Percentiles rank a stretch among this genome's conserved stretches.
Evolutionary conservation across 2,329 filamentous ascomycete genomes (phyloP).

Genomic region (Mycosphaerella sp.): DNA sequence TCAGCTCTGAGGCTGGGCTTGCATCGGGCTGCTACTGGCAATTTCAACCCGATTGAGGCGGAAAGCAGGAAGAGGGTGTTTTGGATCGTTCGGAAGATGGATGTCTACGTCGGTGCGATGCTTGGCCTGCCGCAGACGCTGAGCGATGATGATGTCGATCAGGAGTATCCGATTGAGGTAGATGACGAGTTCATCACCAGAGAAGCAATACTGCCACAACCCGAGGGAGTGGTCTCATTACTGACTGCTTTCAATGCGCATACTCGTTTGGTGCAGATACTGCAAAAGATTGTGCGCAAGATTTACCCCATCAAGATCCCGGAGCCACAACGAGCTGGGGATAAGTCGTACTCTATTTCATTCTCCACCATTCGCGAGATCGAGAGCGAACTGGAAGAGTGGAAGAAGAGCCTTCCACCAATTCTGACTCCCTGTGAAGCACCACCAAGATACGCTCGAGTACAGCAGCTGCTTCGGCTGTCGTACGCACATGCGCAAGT

Average conservation of each 20-base stretch:
- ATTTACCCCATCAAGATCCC: conserved; percentile 57
- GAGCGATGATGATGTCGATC: conserved; percentile 57
- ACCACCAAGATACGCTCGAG: conserved; percentile 59
- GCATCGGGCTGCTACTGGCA: conserved; percentile 44
- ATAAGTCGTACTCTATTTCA: conserved; percentile 56
- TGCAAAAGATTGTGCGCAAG: conserved; percentile 57
- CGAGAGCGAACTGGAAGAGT: conserved; percentile 56
- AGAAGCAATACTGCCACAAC: conserved; percentile 48
- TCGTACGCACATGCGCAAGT: conserved; percentile 79
- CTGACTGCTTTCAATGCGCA: conserved; percentile 57
- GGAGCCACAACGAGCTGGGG: conserved; percentile 36
- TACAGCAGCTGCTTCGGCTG: conserved; percentile 70
- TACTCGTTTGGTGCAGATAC: conserved; percentile 50
- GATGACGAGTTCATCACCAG: conserved; percentile 56
- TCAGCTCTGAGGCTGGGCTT: conserved; percentile 48
- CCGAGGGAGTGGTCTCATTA: conserved; percentile 50
- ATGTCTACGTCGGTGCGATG: conserved; percentile 49
- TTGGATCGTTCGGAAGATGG: conserved; percentile 48
- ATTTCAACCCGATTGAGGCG: conserved; percentile 45
- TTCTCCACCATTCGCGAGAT: conserved; percentile 60
- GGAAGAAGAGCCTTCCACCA: conserved; percentile 63
- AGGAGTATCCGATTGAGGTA: conserved; percentile 83
- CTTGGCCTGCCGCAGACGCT: conserved; percentile 46
- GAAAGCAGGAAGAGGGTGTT: conserved; percentile 48
- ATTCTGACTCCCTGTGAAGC: conserved; percentile 73